Conservation (phyloP, 2,329 filamentous ascomycete species). For the Epichloe scottii region DNA sequence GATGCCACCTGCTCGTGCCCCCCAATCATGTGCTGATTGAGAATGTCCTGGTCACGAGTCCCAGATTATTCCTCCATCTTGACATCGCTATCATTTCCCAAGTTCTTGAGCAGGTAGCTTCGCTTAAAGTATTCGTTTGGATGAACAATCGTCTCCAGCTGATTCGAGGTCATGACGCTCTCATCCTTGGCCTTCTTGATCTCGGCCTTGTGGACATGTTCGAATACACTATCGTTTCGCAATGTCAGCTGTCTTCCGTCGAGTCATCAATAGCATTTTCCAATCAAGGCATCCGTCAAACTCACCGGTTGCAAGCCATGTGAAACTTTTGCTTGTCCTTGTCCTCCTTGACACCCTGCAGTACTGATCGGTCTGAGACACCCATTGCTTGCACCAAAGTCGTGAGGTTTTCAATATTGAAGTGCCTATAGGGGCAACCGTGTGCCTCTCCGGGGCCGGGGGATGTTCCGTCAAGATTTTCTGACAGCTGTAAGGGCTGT, state of each 20-base stretch:
- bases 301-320: slow-evolving; percentile 82
- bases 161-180: slow-evolving; percentile 54
- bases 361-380: slow-evolving; percentile 61
- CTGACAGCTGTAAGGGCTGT: slow-evolving; percentile 86
- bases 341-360: slow-evolving; percentile 77
- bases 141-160: slow-evolving; percentile 91
- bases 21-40: no score
- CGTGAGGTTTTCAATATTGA: slow-evolving; percentile 75
- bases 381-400: slow-evolving; percentile 65
- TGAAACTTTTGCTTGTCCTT: slow-evolving; percentile 82
- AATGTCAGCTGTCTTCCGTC: neutral
- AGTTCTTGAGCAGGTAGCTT: slow-evolving; percentile 76
- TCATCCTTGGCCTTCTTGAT: slow-evolving; percentile 68
- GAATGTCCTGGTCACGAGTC: neutral
- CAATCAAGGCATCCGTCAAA: slow-evolving; percentile 1
- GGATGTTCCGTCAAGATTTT: slow-evolving; percentile 86
- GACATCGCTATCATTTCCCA: slow-evolving; percentile 44
- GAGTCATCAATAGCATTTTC: no score
- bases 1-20: no score
- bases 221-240: slow-evolving; percentile 55
- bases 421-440: slow-evolving; percentile 94
- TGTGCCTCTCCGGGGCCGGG: slow-evolving; percentile 81
- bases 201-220: slow-evolving; percentile 68
- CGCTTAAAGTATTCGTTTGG: slow-evolving; percentile 98
- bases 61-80: slow-evolving; percentile 41